These are phyloP conservation scores for Umbelopsis sp. DNA, from an alignment of 192 early-diverging fungal species.

Conservation along the genomic window DNA sequence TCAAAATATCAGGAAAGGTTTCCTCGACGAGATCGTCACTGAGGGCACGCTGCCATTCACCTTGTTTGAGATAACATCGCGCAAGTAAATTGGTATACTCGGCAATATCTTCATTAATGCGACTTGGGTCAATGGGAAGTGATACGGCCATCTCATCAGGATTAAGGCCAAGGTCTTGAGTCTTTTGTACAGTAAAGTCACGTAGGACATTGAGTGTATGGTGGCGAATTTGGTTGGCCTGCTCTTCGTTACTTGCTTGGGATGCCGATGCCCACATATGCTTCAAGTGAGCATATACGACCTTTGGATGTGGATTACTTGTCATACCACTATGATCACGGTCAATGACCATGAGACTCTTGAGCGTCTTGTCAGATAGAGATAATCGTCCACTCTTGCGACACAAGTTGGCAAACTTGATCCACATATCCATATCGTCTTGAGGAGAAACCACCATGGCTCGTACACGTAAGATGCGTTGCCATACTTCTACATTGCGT, in stretches of 20 bases:
- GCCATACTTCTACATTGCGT: constrained; percentile 95
- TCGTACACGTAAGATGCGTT: constrained; percentile 83
- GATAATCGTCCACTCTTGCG: constrained; percentile 84
- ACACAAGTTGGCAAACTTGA: constrained; percentile 94
- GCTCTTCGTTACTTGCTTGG: constrained; percentile 10
- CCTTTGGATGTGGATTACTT: constrained; percentile 58
- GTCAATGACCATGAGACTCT: constrained; percentile 65
- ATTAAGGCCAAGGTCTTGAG: constrained; percentile 67
- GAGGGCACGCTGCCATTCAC: constrained; percentile 85
- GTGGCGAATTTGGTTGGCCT: constrained; percentile 48
- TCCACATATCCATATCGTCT: constrained; percentile 94
- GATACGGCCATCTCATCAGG: constrained; percentile 51
- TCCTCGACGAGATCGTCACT: constrained; percentile 53
- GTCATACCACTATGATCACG: constrained; percentile 39
- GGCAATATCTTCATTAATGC: constrained; percentile 45
- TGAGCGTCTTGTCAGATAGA: constrained; percentile 79
- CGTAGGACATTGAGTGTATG: constrained; percentile 77
- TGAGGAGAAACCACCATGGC: constrained; percentile 87
- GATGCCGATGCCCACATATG: constrained; percentile 74
- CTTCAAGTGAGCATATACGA: constrained; percentile 93
- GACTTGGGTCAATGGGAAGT: constrained; percentile 48
- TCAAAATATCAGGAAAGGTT: constrained; percentile 71
- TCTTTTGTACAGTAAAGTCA: constrained; percentile 76
- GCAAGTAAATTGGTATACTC: constrained; percentile 62
- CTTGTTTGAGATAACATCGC: constrained; percentile 90